A percentile compares a stretch with the other conserved stretches of the same genome.
Conservation (phyloP, 2,329 filamentous ascomycete species). For the Ophiognomonia clavigignenti-juglandacearum region DNA sequence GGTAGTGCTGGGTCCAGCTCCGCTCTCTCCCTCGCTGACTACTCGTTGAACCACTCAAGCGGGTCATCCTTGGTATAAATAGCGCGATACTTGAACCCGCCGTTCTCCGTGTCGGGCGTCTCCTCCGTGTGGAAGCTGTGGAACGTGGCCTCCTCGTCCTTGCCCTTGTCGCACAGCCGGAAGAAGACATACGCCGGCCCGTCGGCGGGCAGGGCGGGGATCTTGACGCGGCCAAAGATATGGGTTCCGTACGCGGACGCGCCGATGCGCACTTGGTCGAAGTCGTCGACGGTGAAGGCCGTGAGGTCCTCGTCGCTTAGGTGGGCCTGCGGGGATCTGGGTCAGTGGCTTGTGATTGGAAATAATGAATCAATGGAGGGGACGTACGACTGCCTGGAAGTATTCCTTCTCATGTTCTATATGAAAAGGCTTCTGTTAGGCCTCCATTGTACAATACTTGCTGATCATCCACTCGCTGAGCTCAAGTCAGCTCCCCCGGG, state of each 20-base stretch:
- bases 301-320: constrained; percentile 35
- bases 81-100: constrained; percentile 38
- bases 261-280: constrained; percentile 40
- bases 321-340: constrained; percentile 18
- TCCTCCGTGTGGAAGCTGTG: constrained; percentile 46
- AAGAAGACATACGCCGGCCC: constrained; percentile 42
- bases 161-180: constrained; percentile 39
- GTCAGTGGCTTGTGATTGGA: too few relatives aligned
- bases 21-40: constrained; percentile 6
- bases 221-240: constrained; percentile 43
- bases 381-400: constrained; percentile 43
- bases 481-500: too few relatives aligned
- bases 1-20: constrained; percentile 3
- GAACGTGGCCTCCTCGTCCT: constrained; percentile 32
- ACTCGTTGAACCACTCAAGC: constrained; percentile 52
- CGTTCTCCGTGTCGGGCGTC: constrained; percentile 32
- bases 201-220: constrained; percentile 34
- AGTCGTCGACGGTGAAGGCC: constrained; percentile 32
- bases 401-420: constrained; percentile 51
- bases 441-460: constrained; percentile 5
- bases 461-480: too few relatives aligned
- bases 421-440: background rate
- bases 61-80: constrained; percentile 42
- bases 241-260: constrained; percentile 42
- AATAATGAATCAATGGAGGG: too few relatives aligned